Conservation (phyloP, 495 filamentous ascomycete genomes). For the Parathielavia appendiculata region DNA sequence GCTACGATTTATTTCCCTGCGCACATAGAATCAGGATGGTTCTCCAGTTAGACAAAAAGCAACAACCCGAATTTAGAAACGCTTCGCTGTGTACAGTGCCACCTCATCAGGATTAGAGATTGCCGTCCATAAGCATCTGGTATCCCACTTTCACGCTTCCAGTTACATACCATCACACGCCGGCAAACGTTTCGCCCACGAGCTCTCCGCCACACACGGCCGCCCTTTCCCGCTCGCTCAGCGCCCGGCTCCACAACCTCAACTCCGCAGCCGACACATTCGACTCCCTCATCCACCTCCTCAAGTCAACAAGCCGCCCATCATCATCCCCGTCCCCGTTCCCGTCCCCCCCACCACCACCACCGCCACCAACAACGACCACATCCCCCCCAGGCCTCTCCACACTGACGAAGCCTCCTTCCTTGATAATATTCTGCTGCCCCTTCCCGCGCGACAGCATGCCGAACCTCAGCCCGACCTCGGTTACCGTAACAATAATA, state of each 20-base stretch:
- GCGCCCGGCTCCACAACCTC: conserved; percentile 31
- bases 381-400: conserved; percentile 13
- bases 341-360: conserved; percentile 7
- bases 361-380: conserved; percentile 3
- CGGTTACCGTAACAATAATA: conserved; percentile 83
- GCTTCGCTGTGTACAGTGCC: no score
- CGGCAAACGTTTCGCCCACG: conserved; percentile 41
- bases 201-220: conserved; percentile 44
- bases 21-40: no score
- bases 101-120: no score
- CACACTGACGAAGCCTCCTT: no score
- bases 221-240: conserved; percentile 38
- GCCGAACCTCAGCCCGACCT: conserved; percentile 82
- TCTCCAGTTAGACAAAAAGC: no score
- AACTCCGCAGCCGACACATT: conserved; percentile 43
- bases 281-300: conserved; percentile 19
- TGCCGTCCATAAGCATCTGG: no score
- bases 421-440: conserved; percentile 15
- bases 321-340: conserved; percentile 5
- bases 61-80: no score
- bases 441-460: conserved; percentile 55
- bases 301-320: conserved; percentile 21
- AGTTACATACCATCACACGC: conserved; percentile 18
- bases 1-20: no score
- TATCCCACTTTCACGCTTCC: not conserved